These are phyloP conservation scores for Amylostereum chailletii DNA, from an alignment of 1,284 basidiomycete species.

Conservation along the genomic window DNA sequence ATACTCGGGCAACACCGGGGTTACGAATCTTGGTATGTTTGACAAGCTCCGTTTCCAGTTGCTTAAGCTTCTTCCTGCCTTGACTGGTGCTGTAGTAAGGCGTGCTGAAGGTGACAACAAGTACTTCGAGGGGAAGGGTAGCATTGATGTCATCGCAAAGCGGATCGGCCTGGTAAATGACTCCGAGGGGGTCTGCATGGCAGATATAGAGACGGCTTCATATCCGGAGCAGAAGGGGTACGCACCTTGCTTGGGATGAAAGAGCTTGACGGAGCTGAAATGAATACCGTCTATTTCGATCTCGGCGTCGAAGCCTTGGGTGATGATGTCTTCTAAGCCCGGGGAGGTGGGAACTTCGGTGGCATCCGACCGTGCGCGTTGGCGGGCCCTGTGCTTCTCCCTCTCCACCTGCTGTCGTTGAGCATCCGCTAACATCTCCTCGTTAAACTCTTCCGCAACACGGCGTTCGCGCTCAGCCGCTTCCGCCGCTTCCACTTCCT, in stretches of 20 bases:
- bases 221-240: conserved; percentile 7
- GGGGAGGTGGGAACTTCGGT: conserved; percentile 44
- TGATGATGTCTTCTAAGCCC: conserved; percentile 38
- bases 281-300: conserved; percentile 48
- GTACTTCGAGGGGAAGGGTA: conserved; percentile 54
- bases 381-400: conserved; percentile 42
- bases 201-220: too few species aligned
- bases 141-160: conserved; percentile 51
- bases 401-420: conserved; percentile 40
- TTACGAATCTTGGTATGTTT: conserved; percentile 50
- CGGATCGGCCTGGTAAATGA: conserved; percentile 63
- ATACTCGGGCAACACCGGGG: conserved; percentile 49
- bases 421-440: conserved; percentile 53
- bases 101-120: conserved; percentile 54
- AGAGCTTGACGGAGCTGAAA: conserved; percentile 61
- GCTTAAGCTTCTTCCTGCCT: conserved; percentile 60
- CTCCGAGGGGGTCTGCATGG: conserved; percentile 43
- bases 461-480: conserved; percentile 36
- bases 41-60: conserved; percentile 56
- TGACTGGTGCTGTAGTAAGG: conserved; percentile 58
- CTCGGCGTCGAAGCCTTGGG: conserved; percentile 50
- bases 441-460: conserved; percentile 46
- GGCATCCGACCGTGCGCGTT: conserved; percentile 57
- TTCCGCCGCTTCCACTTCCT: conserved; percentile 39
- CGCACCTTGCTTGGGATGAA: conserved; percentile 57